phyloP scores from a whole-genome alignment of 192 early-diverging fungal genomes.

The Backusella psychrophila region DNA sequence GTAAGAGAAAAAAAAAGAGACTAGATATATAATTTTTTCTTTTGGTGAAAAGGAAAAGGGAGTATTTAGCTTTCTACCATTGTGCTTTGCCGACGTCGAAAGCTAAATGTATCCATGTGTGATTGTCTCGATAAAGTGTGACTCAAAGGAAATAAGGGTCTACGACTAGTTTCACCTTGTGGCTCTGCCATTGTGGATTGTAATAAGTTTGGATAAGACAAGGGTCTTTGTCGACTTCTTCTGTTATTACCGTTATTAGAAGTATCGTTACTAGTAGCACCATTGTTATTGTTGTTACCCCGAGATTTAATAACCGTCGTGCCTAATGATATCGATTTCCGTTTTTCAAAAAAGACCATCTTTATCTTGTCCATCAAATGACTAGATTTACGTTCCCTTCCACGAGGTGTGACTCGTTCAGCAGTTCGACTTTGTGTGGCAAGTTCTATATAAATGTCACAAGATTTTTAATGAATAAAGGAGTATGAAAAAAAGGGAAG shows the following conservation, averaged over 20 bases:
- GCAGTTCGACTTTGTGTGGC: conserved; percentile 1
- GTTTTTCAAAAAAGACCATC: conserved; percentile 31
- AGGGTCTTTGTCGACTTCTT: conserved; percentile 12
- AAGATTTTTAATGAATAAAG: background rate
- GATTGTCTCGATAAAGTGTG: conserved; percentile 11
- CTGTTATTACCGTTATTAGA: background rate
- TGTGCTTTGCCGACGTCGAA: background rate
- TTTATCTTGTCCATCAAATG: conserved; percentile 27
- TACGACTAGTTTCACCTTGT: background rate
- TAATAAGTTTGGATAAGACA: conserved; percentile 24
- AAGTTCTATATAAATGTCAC: background rate
- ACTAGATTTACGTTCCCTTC: conserved; percentile 1
- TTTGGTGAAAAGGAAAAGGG: background rate
- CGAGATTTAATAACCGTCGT: background rate
- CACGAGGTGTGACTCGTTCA: conserved; percentile 11
- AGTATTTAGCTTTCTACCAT: background rate
- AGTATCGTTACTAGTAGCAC: background rate
- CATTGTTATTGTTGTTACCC: background rate
- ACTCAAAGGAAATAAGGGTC: background rate
- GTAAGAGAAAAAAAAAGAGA: background rate
- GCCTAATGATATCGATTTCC: conserved; percentile 12
- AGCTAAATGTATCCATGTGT: background rate
- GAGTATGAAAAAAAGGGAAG: background rate
- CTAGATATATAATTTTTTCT: background rate
- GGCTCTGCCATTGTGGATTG: background rate